Conservation (phyloP, 2,329 filamentous ascomycete species). For the Grosmannia huntii region DNA sequence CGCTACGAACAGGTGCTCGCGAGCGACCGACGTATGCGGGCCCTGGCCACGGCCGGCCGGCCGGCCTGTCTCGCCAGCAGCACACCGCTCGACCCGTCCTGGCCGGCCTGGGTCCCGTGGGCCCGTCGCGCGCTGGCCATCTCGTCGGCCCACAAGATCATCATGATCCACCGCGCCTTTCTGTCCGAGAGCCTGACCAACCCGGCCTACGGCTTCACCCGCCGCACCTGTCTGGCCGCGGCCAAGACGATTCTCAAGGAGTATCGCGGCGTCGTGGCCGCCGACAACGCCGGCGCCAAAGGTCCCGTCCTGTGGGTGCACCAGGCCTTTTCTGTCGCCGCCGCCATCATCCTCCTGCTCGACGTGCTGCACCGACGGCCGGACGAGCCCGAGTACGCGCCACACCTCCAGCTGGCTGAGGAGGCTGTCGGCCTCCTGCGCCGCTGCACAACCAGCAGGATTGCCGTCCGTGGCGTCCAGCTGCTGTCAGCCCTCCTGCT, state of each 20-base stretch:
- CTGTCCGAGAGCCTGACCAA: constrained; percentile 22
- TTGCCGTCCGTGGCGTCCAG: constrained; percentile 24
- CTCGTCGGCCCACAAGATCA: constrained; percentile 25
- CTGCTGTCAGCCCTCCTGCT: constrained; percentile 22
- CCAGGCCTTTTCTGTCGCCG: constrained; percentile 18
- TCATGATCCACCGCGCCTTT: constrained; percentile 27
- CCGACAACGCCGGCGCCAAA: constrained; percentile 12
- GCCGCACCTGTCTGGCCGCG: constrained; percentile 23
- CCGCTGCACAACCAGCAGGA: constrained; percentile 22
- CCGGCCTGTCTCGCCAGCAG: constrained; percentile 17
- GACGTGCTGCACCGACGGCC: constrained; percentile 18
- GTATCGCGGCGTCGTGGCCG: constrained; percentile 13
- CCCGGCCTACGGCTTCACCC: constrained; percentile 19
- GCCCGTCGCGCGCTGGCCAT: constrained; percentile 24
- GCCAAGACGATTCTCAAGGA: constrained; percentile 25
- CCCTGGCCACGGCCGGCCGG: constrained; percentile 20
- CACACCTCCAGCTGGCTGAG: constrained; percentile 19
- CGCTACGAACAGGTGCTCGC: constrained; percentile 23
- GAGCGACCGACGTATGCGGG: constrained; percentile 21
- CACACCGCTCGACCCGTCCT: constrained; percentile 16
- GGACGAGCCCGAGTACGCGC: constrained; percentile 15
- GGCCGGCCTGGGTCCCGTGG: constrained; percentile 20
- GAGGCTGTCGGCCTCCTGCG: constrained; percentile 20
- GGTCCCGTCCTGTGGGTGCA: constrained; percentile 16
- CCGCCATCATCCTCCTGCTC: constrained; percentile 17